Evolutionary conservation across 371 early-diverging fungal species (phyloP), one percentile per base, ranked within the genome.

Genomic region (Capniomyces stellatus): DNA sequence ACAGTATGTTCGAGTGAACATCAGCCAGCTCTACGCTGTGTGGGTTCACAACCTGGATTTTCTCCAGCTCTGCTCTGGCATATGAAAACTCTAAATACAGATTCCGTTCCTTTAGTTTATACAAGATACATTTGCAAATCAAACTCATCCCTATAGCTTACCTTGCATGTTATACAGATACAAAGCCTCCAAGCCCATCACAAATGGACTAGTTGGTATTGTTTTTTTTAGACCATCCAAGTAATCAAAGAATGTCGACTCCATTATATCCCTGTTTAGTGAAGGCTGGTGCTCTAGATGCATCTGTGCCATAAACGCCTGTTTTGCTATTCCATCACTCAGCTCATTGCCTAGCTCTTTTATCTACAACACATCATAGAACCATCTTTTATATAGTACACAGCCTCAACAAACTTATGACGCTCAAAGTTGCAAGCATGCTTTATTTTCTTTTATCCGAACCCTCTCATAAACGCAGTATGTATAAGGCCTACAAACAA

Each of bases 1-100:
- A 96, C 19, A 98, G 73, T 18, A 91, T 71, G 63, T 97, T 88
- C 3, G 97, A 91, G 62, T 80, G 89, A 0, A 83, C 66, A 61
- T 95, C 96, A 68, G 85, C 73, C 43, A 79, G 70, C 53, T 95
- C 95, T 8, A 93, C 58, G n/a, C 79, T 71, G 64, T 73, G 76
- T 1, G 90, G 89, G 58, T 87, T 77, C 23, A 63, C 60, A 46
- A 65, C 59, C 21, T 76, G 71, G 42, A 90, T 60, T 21, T 74
- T 69, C n/a, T 80, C 80, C 64, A 91, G 93, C 25, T 75, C 54
- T 15, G 57, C 63, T 29, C 75, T 73, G 0, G 89, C 76, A 53
- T 77, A 78, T 44, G 77, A 75, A 56, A 78, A 83, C 29, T 85
- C 88, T 28, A 63, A 55, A 61, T 57, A 50, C 44, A 58, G 63